Percentiles rank a stretch among this genome's conserved stretches.
These are phyloP conservation scores for Scalesia atractyloides DNA, from an alignment of 129 eudicot species.

Conservation along the genomic window DNA sequence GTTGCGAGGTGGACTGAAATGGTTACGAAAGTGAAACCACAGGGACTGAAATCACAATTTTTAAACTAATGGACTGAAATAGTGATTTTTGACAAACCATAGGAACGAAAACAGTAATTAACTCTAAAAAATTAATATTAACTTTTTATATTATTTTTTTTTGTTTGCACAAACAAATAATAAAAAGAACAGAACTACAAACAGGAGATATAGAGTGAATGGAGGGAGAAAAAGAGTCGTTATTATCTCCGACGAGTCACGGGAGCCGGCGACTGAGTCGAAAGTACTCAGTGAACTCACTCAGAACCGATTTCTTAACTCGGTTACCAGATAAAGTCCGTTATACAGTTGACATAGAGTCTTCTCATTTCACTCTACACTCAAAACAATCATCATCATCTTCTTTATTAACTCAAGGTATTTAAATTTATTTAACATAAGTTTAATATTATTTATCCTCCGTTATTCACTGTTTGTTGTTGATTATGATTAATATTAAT, in stretches of 20 bases:
- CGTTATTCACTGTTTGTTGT: not conserved
- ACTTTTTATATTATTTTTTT: too few relatives aligned
- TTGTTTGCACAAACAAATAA: too few relatives aligned
- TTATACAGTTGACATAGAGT: conserved; percentile 66
- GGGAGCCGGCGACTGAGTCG: conserved; percentile 50
- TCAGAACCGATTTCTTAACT: conserved; percentile 58
- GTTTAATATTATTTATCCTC: too few relatives aligned
- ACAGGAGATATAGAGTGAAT: not conserved
- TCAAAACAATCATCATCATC: conserved; percentile 41
- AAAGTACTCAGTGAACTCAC: conserved; percentile 68
- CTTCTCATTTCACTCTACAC: conserved; percentile 36
- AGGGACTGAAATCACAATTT: too few relatives aligned
- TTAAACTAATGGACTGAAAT: too few relatives aligned
- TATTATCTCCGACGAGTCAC: conserved; percentile 33
- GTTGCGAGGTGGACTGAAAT: too few relatives aligned
- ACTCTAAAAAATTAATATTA: too few relatives aligned
- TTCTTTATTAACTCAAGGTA: conserved; percentile 50
- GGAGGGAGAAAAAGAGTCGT: conserved; percentile 36
- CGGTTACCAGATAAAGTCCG: conserved; percentile 83
- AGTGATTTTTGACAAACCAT: too few relatives aligned
- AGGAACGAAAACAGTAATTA: too few relatives aligned
- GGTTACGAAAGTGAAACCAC: too few relatives aligned
- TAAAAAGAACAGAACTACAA: not conserved
- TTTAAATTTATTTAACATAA: not conserved
- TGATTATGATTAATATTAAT: not conserved